Evolutionary conservation across 495 filamentous ascomycete species (phyloP), one percentile per base, ranked within the genome.

Genomic region (Terfezia claveryi): DNA sequence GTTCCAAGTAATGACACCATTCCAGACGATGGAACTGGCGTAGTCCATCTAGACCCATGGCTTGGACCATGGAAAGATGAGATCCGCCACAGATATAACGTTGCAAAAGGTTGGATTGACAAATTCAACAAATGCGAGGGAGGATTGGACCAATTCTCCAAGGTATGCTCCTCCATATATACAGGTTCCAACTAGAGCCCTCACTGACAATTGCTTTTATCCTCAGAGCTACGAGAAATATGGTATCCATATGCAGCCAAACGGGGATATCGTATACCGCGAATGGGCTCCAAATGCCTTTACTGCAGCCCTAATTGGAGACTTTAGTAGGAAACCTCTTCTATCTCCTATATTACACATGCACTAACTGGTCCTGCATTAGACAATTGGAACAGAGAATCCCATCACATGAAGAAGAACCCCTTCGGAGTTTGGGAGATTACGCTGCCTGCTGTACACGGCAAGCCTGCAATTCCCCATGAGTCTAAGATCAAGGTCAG

Each of bases 261-360:
- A 94, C 62, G 81, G 83, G 60, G 85, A 88, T 67, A 86, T 98
- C 61, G 74, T 71, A 49, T 98, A 98, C 70, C 78, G 84, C 60
- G 91, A 98, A 77, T 98, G 91, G 91, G 91, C 91, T 2, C 89
- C 91, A 51, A 89, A 85, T 71, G 88, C 85, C 53, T 68, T 78
- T 20, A 69, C 81, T 61, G 91, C 91, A 17, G 80, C 81, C 57
- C 74, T 98, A n/a, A 82, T 96, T 57, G 91, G 91, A 54, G 91
- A 96, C 56, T 98, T 96, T 72, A 98, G 87, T 94, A 74, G 52
- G 75, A 27, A 37, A 20, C 20, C 49, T 37, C 46, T 52, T 54
- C 38, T 52, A 23, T 27, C 50, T 38, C 51, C 57, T 61, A 32
- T 32, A 32, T 32, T 32, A 32, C 27, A 32, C 27, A 32, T 32